Evolutionary conservation across 1,139 yeast species (phyloP), one percentile per base, ranked within the genome.

Genomic region (Pichia sp.): DNA sequence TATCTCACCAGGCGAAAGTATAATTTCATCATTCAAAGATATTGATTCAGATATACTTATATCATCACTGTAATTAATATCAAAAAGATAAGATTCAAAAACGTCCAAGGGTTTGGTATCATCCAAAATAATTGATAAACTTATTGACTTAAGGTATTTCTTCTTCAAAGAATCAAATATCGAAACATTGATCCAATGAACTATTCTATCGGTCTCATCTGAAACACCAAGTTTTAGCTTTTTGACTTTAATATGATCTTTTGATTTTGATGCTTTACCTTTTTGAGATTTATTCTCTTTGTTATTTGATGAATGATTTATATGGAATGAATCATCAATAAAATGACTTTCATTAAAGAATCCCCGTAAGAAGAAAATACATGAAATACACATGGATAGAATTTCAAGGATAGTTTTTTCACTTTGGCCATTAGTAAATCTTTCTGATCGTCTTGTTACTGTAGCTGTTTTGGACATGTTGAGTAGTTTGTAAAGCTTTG

Each of bases 151-250:
- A 34, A 80, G 58, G 48, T 68, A 71, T 24, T 70, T 66, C 30
- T 60, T 55, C 29, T 65, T 66, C 13, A 79, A 61, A 1, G 79
- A 71, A 39, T 72, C 74, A 43, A 65, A 62, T 6, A 76, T 70
- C 8, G 82, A 79, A 29, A 63, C 61, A 42, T 78, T 80, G 27
- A 80, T 58, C 80, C 82, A 78, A 47, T 71, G 68, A 24, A 77
- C 59, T 38, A 79, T 65, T 15, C 56, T 49, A 57, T 77, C 80
- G 7, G 70, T 77, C 46, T 71, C 73, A 12, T 57, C 58, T 1
- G 74, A 68, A 35, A 62, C 65, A 0, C 80, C 80, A 42, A 67
- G 66, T 4, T 66, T 64, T 38, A 79, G 59, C 11, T 71, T 70
- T 57, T 77, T 78, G 3, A 76, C 70, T 50, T 66, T 69, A 20